Evolutionary conservation across 2,329 filamentous ascomycete species (phyloP), one percentile per base, ranked within the genome.

Genomic region (Daldinia sp.): DNA sequence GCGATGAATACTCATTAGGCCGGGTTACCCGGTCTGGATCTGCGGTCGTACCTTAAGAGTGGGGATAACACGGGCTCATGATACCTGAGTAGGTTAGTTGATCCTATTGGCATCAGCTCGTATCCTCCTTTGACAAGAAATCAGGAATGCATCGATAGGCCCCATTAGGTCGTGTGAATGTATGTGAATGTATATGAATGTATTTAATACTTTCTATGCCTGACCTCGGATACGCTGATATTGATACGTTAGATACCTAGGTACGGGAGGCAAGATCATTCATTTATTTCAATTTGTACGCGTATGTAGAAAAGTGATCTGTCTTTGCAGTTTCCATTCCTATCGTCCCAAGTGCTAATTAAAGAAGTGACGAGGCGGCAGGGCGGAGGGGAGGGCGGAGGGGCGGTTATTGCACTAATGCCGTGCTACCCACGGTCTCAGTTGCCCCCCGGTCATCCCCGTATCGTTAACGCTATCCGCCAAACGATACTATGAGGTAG

Each of bases 61-160:
- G 63, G 63, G 52, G 51, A 34, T 57, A 19, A n/a, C 55, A 55
- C 58, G 63, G 58, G 51, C 63, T 34, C 54, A 23, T 48, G 11
- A 29, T 57, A 34, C 52, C 43, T 37, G 25, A 34, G 19, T 23
- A 34, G 49, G 43, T 58, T 61, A 56, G 51, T 25, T 39, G 11
- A 32, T 48, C 56, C 48, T 59, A 53, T 59, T 23, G 45, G n/a
- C 21, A 35, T 43, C 37, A 58, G 54, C 62, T 65, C 62, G 62
- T 65, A 65, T 65, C 52, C 25, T 48, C n/a, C 2, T 27, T 27
- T 6, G 25, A 25, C 19, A 23, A 27, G 21, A 55, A 23, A 37
- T 27, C 45, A 54, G 21, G 41, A 30, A 13, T 45, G 17, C 48
- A 50, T 47, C 27, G 45, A 41, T 30, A 62, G 48, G 39, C 27